These are phyloP conservation scores for Aspergillus asperescens DNA, from an alignment of 495 filamentous ascomycete species.

Conservation along the genomic window DNA sequence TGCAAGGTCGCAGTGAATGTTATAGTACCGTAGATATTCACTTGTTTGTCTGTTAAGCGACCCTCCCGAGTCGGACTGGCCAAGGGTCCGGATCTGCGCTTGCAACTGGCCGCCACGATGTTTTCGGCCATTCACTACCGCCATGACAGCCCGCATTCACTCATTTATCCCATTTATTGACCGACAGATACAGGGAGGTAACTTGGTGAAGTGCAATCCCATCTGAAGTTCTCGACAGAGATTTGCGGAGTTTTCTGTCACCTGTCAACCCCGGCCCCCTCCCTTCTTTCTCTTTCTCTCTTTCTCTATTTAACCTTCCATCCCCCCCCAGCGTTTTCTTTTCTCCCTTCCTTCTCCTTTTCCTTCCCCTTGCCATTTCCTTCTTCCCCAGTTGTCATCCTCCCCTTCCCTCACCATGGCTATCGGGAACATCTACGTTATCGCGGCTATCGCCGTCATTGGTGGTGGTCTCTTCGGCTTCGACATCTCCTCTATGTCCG, in stretches of 20 bases:
- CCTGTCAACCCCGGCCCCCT: not conserved
- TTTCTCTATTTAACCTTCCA: not conserved
- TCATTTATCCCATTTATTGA: no score
- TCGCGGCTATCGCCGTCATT: slow-evolving; percentile 68
- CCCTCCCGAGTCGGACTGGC: no score
- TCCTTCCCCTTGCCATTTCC: not conserved
- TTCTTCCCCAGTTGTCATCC: not conserved
- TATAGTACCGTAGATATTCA: no score
- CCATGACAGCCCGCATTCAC: no score
- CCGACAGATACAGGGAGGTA: no score
- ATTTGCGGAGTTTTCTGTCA: not conserved
- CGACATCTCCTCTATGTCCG: slow-evolving; percentile 78
- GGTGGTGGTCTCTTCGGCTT: slow-evolving; percentile 81
- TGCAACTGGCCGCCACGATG: no score
- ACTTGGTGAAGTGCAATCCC: no score
- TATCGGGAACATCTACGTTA: slow-evolving; percentile 65
- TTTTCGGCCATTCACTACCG: no score
- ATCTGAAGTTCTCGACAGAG: no score
- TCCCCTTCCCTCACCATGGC: slow-evolving; percentile 11
- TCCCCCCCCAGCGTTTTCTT: slow-evolving; percentile 1
- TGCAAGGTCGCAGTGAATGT: no score
- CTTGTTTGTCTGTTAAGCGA: no score
- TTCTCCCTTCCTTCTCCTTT: not conserved
- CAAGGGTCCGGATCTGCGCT: no score
- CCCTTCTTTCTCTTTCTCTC: slow-evolving; percentile 1